phyloP scores from a whole-genome alignment of 345 rosid species.

The Gossypium thurberi region DNA sequence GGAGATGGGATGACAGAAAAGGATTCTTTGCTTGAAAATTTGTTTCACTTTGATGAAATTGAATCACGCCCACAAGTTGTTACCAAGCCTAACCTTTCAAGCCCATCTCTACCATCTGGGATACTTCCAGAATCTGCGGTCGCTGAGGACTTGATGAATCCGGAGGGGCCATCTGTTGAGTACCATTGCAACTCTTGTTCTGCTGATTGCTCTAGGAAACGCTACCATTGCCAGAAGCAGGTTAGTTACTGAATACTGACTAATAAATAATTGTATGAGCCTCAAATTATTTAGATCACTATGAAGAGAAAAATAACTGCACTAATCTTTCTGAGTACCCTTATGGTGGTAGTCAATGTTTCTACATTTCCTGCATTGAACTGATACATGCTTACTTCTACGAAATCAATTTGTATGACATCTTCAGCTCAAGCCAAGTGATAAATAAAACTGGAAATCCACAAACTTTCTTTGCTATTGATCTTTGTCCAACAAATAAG shows the following conservation, averaged over 20 bases:
- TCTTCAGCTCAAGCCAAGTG: conserved; percentile 1
- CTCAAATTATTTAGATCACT: background rate
- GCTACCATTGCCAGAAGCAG: conserved; percentile 98
- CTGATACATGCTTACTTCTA: background rate
- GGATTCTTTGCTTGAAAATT: conserved; percentile 55
- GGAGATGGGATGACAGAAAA: conserved; percentile 22
- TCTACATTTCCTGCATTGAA: background rate
- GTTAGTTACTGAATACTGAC: conserved; percentile 37
- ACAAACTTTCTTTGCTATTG: background rate
- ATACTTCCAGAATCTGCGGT: conserved; percentile 62
- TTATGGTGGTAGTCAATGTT: background rate
- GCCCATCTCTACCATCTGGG: conserved; percentile 50
- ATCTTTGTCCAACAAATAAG: background rate
- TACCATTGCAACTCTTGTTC: conserved; percentile 99
- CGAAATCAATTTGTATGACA: background rate
- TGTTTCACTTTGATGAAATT: conserved; percentile 59
- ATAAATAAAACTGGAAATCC: background rate
- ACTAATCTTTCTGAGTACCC: background rate
- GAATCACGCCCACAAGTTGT: conserved; percentile 42
- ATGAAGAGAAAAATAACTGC: background rate
- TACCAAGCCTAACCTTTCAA: conserved; percentile 44
- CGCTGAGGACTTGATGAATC: conserved; percentile 67
- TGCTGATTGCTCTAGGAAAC: conserved; percentile 97
- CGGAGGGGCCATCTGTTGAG: conserved; percentile 84
- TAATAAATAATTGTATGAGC: background rate